Conservation (phyloP, 139 green algal genomes). For the Penium margaritaceum region DNA sequence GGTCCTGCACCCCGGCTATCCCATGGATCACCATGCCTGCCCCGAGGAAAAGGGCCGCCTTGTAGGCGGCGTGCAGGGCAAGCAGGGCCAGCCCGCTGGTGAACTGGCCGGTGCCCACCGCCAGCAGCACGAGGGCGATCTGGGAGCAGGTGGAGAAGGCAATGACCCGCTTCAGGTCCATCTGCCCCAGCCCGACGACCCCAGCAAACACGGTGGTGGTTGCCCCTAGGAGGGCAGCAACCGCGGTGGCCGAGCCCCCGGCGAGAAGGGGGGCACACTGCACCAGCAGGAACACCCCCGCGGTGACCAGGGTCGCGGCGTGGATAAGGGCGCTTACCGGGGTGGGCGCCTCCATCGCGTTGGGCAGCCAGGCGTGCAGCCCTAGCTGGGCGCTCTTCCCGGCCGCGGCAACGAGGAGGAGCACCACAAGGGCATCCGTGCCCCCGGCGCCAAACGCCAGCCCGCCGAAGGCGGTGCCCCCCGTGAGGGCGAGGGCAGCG, state of each 20-base stretch:
- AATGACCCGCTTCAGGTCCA: slow-evolving; percentile 1
- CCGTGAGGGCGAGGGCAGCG: not conserved
- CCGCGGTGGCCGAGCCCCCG: not conserved
- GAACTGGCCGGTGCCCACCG: not conserved
- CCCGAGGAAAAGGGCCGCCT: not conserved
- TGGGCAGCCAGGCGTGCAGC: slow-evolving; percentile 65
- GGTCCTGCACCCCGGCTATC: too few relatives aligned
- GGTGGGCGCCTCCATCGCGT: slow-evolving; percentile 67
- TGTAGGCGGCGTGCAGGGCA: not conserved
- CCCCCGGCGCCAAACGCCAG: slow-evolving; percentile 61
- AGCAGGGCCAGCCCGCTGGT: not conserved
- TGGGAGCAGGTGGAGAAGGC: slow-evolving; percentile 4
- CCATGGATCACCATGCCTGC: too few relatives aligned
- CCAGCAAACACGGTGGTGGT: not conserved
- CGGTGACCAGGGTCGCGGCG: slow-evolving; percentile 65
- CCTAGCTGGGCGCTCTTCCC: slow-evolving; percentile 24
- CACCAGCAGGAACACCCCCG: slow-evolving; percentile 55
- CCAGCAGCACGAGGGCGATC: not conserved
- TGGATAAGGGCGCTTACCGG: slow-evolving; percentile 66
- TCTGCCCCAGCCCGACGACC: not conserved
- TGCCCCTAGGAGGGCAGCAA: not conserved
- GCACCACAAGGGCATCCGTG: slow-evolving; percentile 33
- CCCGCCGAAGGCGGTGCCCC: slow-evolving; percentile 32
- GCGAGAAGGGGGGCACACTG: not conserved
- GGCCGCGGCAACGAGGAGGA: slow-evolving; percentile 15